Base-by-base conservation (phyloP, 192 early-diverging fungal genomes). In the Mortierella antarctica region DNA sequence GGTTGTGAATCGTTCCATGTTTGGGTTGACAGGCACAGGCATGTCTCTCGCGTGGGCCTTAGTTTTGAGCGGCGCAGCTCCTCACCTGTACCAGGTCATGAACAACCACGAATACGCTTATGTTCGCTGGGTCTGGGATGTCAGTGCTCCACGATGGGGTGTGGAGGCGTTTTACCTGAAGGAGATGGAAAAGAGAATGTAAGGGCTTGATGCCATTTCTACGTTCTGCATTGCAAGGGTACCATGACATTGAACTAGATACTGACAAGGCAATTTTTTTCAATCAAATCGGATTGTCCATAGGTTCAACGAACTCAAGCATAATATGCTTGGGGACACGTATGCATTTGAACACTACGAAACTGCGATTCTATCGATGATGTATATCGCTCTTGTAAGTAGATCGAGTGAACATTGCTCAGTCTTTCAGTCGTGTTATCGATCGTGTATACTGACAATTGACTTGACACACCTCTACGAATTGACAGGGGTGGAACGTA, bases 41-140 rank as follows among this genome's bases (percentile, higher is more conserved):
- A 87, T 91, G 68, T 83, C 88, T 7, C 80, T 91, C 1, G 82
- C 86, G 0, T 91, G 90, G 90, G 82, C 85, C 17, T 52, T 91
- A 51, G 83, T 73, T 49, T 59, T 74, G 7, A 85, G 84, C 39
- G 90, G 90, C n/a, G 82, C 87, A 2, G 84, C 77, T 18, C 88
- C 88, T 57, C 71, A 75, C 20, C 71, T 89, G 40, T 70, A 62
- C 21, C 73, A 83, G 40, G 85, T 91, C 41, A 52, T 68, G 47
- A 60, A 12, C 44, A 59, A 39, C 58, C 10, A 6, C 17, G 54
- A 58, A n/a, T 85, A 78, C 50, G 53, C 48, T 6, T 57, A 61
- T 18, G 56, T 91, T 61, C 63, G 73, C 47, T 91, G 87, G 85
- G 13, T 91, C 4, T 91, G 90, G 90, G 18, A 67, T 40, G 49